These are phyloP conservation scores for Corniculantispora saksenae DNA, from an alignment of 2,329 filamentous ascomycete genomes.

Conservation along the genomic window DNA sequence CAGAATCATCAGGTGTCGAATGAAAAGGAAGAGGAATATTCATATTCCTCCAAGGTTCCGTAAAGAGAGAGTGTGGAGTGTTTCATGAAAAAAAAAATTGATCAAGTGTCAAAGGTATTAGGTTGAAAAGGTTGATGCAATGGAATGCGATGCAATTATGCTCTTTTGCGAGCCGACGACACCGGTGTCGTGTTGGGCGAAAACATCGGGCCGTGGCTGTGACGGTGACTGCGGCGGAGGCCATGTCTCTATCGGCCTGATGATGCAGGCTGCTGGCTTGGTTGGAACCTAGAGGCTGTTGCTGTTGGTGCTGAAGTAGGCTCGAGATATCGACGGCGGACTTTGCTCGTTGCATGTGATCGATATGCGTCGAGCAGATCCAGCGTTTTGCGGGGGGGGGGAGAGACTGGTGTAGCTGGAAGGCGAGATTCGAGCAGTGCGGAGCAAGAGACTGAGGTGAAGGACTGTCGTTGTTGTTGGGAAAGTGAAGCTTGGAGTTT, in stretches of 20 bases:
- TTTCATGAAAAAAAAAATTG: slow-evolving; percentile 12
- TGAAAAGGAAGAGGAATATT: background rate
- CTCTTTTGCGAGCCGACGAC: slow-evolving; percentile 14
- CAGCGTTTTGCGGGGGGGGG: slow-evolving; percentile 4
- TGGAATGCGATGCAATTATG: background rate
- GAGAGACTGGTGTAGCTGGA: no score
- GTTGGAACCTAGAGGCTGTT: slow-evolving; percentile 26
- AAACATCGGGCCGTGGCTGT: slow-evolving; percentile 11
- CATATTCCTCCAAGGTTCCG: background rate
- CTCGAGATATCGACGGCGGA: slow-evolving; percentile 75
- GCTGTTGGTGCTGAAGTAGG: slow-evolving; percentile 67
- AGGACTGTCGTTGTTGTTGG: slow-evolving; percentile 1
- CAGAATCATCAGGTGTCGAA: slow-evolving; percentile 18
- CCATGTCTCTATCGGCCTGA: slow-evolving; percentile 47
- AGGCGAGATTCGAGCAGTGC: no score
- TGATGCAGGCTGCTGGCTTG: slow-evolving; percentile 30
- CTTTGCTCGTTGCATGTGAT: slow-evolving; percentile 75
- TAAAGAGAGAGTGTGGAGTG: slow-evolving; percentile 20
- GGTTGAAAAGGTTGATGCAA: background rate
- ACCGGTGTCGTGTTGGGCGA: slow-evolving; percentile 17
- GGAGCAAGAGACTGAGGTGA: background rate
- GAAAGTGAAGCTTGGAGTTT: background rate
- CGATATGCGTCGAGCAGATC: slow-evolving; percentile 31
- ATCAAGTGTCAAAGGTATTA: background rate
- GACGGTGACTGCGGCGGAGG: slow-evolving; percentile 40